phyloP scores from a whole-genome alignment of 306 rosid species.

The Chamaecrista fasciculata region DNA sequence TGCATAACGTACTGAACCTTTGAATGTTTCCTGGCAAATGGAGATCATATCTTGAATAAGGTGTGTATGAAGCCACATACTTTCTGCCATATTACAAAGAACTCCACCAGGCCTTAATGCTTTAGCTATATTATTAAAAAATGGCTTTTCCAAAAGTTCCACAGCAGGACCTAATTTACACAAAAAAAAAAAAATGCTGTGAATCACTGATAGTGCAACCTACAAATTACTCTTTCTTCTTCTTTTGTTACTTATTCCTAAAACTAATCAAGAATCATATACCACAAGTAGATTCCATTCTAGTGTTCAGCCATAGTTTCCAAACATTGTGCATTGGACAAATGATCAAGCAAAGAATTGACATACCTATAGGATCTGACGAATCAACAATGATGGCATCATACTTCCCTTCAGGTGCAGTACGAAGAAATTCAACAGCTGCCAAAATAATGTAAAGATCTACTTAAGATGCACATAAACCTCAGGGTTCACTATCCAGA shows the following conservation, averaged over 20 bases:
- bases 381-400: conserved; percentile 95
- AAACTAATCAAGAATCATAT: no score
- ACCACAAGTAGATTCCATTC: neutral
- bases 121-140: conserved; percentile 72
- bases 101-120: conserved; percentile 94
- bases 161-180: conserved; percentile 77
- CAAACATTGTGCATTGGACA: neutral
- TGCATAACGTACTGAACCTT: conserved; percentile 63
- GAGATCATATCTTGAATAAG: conserved; percentile 61
- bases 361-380: conserved; percentile 91
- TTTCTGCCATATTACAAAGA: conserved; percentile 96
- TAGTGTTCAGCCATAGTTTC: neutral
- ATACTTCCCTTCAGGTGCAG: conserved; percentile 65
- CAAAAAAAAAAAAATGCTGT: conserved; percentile 34
- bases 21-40: conserved; percentile 47
- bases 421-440: conserved; percentile 79
- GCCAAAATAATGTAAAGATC: conserved; percentile 28
- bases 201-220: neutral
- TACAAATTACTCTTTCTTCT: neutral
- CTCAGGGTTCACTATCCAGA: neutral
- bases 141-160: conserved; percentile 93
- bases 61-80: conserved; percentile 99
- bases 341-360: neutral
- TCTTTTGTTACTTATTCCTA: no score
- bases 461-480: conserved; percentile 4